Evolutionary conservation across 2,329 filamentous ascomycete genomes (phyloP).

Genomic region (Teratosphaeriaceae sp.): DNA sequence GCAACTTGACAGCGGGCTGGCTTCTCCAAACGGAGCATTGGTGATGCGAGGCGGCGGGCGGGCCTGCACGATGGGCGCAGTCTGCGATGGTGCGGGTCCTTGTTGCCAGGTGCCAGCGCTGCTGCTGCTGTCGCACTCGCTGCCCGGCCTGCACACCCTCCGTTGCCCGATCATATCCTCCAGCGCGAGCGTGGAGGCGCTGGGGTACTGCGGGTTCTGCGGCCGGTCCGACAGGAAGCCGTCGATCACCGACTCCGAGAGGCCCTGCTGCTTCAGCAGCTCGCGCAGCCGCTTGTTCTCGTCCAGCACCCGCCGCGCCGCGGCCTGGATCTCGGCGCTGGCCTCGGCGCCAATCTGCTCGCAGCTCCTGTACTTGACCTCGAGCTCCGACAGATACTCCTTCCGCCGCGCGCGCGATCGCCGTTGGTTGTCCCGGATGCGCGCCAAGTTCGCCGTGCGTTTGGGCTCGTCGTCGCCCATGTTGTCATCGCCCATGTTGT

Average conservation of each 20-base stretch:
- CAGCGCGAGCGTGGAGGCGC: constrained; percentile 5
- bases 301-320: constrained; percentile 60
- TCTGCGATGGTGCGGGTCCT: background rate
- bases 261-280: constrained; percentile 52
- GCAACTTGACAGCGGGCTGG: background rate
- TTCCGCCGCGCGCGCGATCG: constrained; percentile 67
- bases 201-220: constrained; percentile 8
- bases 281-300: constrained; percentile 61
- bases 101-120: background rate
- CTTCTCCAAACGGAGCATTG: too few relatives aligned
- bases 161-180: constrained; percentile 11
- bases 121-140: background rate
- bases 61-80: too few relatives aligned
- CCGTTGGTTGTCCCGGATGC: constrained; percentile 70
- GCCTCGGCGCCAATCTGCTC: constrained; percentile 62
- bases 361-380: constrained; percentile 56
- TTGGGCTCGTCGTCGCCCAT: constrained; percentile 10
- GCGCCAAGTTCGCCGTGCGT: constrained; percentile 41
- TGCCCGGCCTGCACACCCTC: constrained; percentile 8
- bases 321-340: constrained; percentile 63
- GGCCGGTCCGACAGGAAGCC: constrained; percentile 1
- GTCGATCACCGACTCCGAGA: constrained; percentile 51
- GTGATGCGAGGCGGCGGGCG: too few relatives aligned
- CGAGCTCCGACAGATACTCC: constrained; percentile 65
- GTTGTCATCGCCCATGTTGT: constrained; percentile 7